Conservation (phyloP, 2,329 filamentous ascomycete genomes). For the Lojkania enalia region DNA sequence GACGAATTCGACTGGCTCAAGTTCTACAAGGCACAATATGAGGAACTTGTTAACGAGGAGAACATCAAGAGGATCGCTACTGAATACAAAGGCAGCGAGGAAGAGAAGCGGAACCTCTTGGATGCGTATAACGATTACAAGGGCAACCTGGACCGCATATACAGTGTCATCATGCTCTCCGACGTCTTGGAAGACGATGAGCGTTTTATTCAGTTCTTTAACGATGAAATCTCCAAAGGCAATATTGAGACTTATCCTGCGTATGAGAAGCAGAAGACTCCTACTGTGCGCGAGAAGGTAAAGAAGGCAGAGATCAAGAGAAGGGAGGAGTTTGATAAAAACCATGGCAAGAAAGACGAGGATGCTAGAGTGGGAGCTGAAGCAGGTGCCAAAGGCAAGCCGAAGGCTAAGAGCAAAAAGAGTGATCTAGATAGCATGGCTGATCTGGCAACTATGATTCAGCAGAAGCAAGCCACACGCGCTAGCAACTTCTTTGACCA, state of each 20-base stretch:
- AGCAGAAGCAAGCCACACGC: slow-evolving; percentile 40
- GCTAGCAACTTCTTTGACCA: slow-evolving; percentile 41
- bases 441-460: slow-evolving; percentile 43
- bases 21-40: slow-evolving; percentile 85
- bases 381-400: slow-evolving; percentile 63
- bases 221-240: slow-evolving; percentile 72
- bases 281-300: slow-evolving; percentile 31
- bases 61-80: slow-evolving; percentile 75
- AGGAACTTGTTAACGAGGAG: slow-evolving; percentile 72
- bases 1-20: slow-evolving; percentile 84
- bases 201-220: slow-evolving; percentile 78
- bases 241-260: slow-evolving; percentile 68
- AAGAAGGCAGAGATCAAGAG: slow-evolving; percentile 42
- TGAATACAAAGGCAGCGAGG: slow-evolving; percentile 81
- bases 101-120: slow-evolving; percentile 80
- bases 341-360: slow-evolving; percentile 54
- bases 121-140: slow-evolving; percentile 71
- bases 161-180: slow-evolving; percentile 84
- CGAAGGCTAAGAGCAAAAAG: slow-evolving; percentile 36
- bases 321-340: slow-evolving; percentile 54
- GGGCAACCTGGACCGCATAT: slow-evolving; percentile 77
- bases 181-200: slow-evolving; percentile 82
- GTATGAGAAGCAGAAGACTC: slow-evolving; percentile 71
- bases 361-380: slow-evolving; percentile 69
- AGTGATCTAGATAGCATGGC: slow-evolving; percentile 37